Evolutionary conservation across 2,329 filamentous ascomycete species (phyloP).

Genomic region (Cladosporium sp.): DNA sequence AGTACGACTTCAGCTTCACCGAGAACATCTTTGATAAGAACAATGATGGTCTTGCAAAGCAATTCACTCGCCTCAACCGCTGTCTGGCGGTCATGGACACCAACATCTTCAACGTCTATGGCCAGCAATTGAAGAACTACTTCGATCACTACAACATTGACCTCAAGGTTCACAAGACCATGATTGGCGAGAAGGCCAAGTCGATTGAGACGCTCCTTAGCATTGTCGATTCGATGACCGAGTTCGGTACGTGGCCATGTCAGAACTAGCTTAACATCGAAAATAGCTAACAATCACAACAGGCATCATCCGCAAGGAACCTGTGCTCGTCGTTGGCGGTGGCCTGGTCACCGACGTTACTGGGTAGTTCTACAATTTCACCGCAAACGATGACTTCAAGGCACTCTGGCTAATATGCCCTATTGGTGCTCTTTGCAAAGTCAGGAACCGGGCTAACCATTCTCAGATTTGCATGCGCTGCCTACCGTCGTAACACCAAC

Average conservation of each 20-base stretch:
- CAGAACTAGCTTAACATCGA: too few relatives aligned
- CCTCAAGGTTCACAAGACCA: slow-evolving; percentile 65
- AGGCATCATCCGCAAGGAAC: slow-evolving; percentile 46
- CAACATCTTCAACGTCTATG: slow-evolving; percentile 67
- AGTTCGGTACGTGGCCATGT: slow-evolving; percentile 62
- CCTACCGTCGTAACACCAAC: slow-evolving; percentile 68
- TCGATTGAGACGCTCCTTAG: slow-evolving; percentile 64
- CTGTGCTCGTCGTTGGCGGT: slow-evolving; percentile 63
- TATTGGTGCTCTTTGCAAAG: slow-evolving; percentile 21
- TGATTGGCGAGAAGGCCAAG: slow-evolving; percentile 73
- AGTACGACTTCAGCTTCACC: slow-evolving; percentile 70
- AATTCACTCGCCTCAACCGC: slow-evolving; percentile 62
- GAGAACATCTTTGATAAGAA: slow-evolving; percentile 61
- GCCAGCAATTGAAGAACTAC: slow-evolving; percentile 61
- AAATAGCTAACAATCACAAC: slow-evolving; percentile 6
- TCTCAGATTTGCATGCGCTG: slow-evolving; percentile 62
- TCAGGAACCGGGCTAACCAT: slow-evolving; percentile 24
- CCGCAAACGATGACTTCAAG: slow-evolving; percentile 43
- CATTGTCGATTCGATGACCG: slow-evolving; percentile 70
- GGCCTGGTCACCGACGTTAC: slow-evolving; percentile 70
- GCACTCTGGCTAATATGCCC: slow-evolving; percentile 46
- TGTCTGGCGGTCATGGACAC: slow-evolving; percentile 66
- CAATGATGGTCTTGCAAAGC: slow-evolving; percentile 60
- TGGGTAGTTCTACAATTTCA: slow-evolving; percentile 52
- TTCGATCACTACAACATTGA: slow-evolving; percentile 61